Conservation (phyloP, 441 rosid genomes). For the Corymbia citriodora region DNA sequence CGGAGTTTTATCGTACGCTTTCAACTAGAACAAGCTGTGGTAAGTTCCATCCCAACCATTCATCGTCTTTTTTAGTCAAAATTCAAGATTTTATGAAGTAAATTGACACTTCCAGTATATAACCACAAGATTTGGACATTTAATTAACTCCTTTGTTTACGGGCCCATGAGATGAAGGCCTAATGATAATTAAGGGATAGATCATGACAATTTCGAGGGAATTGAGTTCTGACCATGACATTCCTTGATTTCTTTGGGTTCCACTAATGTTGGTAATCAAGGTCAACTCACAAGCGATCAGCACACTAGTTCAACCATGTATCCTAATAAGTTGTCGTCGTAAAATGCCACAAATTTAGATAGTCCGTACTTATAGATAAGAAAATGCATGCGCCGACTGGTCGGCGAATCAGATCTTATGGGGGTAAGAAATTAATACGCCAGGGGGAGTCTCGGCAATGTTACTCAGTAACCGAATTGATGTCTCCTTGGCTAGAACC, state of each 20-base stretch:
- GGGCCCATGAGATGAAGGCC: too few species aligned
- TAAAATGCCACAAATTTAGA: background rate
- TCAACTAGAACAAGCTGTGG: too few species aligned
- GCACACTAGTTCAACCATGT: background rate
- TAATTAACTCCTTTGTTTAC: too few species aligned
- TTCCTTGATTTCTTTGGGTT: background rate
- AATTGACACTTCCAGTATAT: too few species aligned
- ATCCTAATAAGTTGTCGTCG: background rate
- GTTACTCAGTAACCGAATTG: background rate
- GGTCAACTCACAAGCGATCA: background rate
- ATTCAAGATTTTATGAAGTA: too few species aligned
- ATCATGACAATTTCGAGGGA: background rate
- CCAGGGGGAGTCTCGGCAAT: background rate
- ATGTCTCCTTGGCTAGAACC: background rate
- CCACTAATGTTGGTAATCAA: background rate
- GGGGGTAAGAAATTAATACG: background rate
- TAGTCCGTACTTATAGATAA: background rate
- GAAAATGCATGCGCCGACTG: accelerated
- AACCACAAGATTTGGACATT: too few species aligned
- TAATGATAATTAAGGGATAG: too few species aligned
- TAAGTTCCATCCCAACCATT: too few species aligned
- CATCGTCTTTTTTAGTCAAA: background rate
- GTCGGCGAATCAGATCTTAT: accelerated
- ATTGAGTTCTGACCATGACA: background rate
- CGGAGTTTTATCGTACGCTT: too few species aligned